Percentiles rank a stretch among this genome's conserved stretches.
Conservation (phyloP, 2,329 filamentous ascomycete genomes). For the Tolypocladium amazonense region DNA sequence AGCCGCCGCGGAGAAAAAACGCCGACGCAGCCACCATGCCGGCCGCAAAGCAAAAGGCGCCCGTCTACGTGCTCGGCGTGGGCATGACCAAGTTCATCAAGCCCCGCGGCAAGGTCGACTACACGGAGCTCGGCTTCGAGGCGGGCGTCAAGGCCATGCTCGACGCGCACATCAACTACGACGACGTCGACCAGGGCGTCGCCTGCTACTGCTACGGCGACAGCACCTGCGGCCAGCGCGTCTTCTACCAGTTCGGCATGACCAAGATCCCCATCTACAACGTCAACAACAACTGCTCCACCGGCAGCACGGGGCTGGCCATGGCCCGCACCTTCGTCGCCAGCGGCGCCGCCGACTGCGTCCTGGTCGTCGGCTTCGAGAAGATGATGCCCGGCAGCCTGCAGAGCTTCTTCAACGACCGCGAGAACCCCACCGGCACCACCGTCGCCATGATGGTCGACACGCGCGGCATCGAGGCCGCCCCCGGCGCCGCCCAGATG, state of each 20-base stretch:
- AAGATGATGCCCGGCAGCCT: conserved; percentile 95
- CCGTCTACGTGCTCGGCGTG: conserved; percentile 84
- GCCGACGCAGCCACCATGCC: conserved; percentile 22
- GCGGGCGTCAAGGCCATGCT: conserved; percentile 80
- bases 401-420: conserved; percentile 74
- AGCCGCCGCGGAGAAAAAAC: background rate
- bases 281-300: conserved; percentile 98
- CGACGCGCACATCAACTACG: conserved; percentile 85
- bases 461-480: conserved; percentile 71
- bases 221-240: conserved; percentile 86
- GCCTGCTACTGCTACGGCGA: conserved; percentile 99
- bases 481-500: conserved; percentile 80
- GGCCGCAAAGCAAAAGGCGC: conserved; percentile 32
- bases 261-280: conserved; percentile 95
- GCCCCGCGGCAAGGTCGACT: conserved; percentile 86
- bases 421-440: conserved; percentile 67
- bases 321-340: conserved; percentile 74
- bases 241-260: conserved; percentile 99
- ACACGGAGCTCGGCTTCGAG: conserved; percentile 89
- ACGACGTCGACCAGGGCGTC: conserved; percentile 87
- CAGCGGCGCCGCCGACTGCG: conserved; percentile 73
- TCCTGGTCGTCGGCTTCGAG: conserved; percentile 90
- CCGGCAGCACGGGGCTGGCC: conserved; percentile 81
- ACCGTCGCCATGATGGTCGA: conserved; percentile 69
- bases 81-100: conserved; percentile 99